Evolutionary conservation across 140 eudicot genomes (phyloP).

Genomic region (Stevia rebaudiana): DNA sequence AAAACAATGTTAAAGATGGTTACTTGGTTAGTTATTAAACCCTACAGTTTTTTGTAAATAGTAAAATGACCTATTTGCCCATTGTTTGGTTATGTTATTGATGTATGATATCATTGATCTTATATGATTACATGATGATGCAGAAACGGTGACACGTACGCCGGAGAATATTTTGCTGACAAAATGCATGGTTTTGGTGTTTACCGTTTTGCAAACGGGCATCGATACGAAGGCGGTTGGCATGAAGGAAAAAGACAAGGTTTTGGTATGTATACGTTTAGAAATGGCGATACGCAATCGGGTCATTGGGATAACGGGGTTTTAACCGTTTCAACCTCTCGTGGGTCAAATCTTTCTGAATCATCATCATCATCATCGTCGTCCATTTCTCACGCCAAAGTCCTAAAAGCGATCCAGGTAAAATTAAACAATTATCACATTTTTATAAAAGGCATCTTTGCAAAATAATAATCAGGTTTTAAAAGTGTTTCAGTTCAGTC

Average conservation of each 20-base stretch:
- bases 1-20: neutral
- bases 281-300: conserved; percentile 68
- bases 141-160: conserved; percentile 89
- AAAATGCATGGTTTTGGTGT: conserved; percentile 92
- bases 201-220: conserved; percentile 89
- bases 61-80: neutral
- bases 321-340: conserved; percentile 47
- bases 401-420: conserved; percentile 86
- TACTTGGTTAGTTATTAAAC: neutral
- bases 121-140: conserved; percentile 24
- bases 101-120: neutral
- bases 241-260: conserved; percentile 98
- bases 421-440: neutral
- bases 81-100: neutral
- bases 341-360: conserved; percentile 30
- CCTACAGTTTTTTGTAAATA: neutral
- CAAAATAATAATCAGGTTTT: too few species aligned
- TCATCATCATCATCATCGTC: conserved; percentile 19
- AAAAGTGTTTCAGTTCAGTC: too few species aligned
- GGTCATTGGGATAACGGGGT: conserved; percentile 89
- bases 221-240: conserved; percentile 90
- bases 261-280: conserved; percentile 79
- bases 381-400: conserved; percentile 35
- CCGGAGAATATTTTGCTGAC: conserved; percentile 95
- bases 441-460: too few species aligned